Base-by-base conservation (phyloP, 495 filamentous ascomycete genomes). In the Lasiosphaeria miniovina region DNA sequence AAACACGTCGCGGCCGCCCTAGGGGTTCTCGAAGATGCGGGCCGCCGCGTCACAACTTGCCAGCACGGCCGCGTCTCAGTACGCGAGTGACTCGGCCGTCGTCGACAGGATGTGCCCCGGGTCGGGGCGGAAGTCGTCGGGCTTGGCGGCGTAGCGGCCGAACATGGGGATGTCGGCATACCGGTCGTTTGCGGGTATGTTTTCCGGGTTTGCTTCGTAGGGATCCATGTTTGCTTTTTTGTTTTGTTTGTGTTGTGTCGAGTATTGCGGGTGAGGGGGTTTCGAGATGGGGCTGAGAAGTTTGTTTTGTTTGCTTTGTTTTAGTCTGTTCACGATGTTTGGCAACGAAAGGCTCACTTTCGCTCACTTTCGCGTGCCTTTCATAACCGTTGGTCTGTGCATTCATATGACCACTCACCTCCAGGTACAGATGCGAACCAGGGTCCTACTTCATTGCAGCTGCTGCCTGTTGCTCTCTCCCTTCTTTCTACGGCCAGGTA, bases 1-100 rank as follows among this genome's bases (percentile, higher is more conserved):
- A 55, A 79, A 79, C 7, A 79, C 74, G 58, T 79, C 76, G 14
- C 75, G 71, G 7, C 71, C 75, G 15, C 68, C 74, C 36, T 72
- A 69, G n/a, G 67, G 64, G 56, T 58, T 68, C 11, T 64, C 64
- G 45, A 77, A 77, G 24, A 77, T 76, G 43, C 71, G 50, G 50
- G 48, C 65, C 1, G 61, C 53, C 53, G 68, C 64, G 33, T 63
- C 65, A 63, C 75, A 78, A 15, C 67, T 61, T 12, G 32, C 61
- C 60, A 77, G 6, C 8, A 78, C 72, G n/a, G n/a, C n/a, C 2
- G 67, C 73, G 2, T 58, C 61, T 75, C 74, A 78, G 61, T 78
- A 78, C 61, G 49, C 33, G 49, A 77, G 50, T 31, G 75, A 69
- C 4, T 68, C 71, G 34, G 58, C 4, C 11, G 71, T 62, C 7